Evolutionary conservation across 2,329 filamentous ascomycete genomes (phyloP).

Genomic region (Ceratocystiopsis sp.): DNA sequence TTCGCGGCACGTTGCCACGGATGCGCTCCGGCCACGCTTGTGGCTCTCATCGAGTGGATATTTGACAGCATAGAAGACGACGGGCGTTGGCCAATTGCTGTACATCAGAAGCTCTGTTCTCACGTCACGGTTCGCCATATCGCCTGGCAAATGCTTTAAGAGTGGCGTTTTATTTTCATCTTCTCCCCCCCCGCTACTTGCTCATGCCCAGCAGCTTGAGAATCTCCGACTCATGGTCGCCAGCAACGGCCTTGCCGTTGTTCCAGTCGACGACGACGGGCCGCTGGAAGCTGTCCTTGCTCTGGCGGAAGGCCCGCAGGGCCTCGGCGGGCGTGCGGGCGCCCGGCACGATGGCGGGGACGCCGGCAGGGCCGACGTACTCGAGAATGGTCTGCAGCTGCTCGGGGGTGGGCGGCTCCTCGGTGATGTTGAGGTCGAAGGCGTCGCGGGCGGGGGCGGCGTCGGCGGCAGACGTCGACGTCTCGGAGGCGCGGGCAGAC

Average conservation of each 20-base stretch:
- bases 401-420: constrained; percentile 41
- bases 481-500: constrained; percentile 48
- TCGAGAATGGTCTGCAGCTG: constrained; percentile 21
- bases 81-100: too few species aligned
- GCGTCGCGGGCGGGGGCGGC: constrained; percentile 34
- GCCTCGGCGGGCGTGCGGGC: constrained; percentile 63
- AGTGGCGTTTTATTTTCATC: too few species aligned
- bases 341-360: constrained; percentile 49
- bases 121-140: too few species aligned
- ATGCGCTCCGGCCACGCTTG: too few species aligned
- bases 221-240: constrained; percentile 77
- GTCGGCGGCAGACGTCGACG: constrained; percentile 33
- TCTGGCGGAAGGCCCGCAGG: constrained; percentile 58
- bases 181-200: too few species aligned
- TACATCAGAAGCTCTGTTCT: too few species aligned
- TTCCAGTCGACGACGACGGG: constrained; percentile 91
- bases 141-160: too few species aligned
- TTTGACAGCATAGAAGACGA: too few species aligned
- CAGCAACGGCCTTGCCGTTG: constrained; percentile 63
- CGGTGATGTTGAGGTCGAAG: constrained; percentile 53
- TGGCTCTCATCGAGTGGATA: too few species aligned
- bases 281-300: constrained; percentile 48
- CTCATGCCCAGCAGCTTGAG: constrained; percentile 50
- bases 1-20: too few species aligned
- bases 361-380: constrained; percentile 43